These are phyloP conservation scores for Candida sp. DNA, from an alignment of 1,139 yeast genomes.

Conservation along the genomic window DNA sequence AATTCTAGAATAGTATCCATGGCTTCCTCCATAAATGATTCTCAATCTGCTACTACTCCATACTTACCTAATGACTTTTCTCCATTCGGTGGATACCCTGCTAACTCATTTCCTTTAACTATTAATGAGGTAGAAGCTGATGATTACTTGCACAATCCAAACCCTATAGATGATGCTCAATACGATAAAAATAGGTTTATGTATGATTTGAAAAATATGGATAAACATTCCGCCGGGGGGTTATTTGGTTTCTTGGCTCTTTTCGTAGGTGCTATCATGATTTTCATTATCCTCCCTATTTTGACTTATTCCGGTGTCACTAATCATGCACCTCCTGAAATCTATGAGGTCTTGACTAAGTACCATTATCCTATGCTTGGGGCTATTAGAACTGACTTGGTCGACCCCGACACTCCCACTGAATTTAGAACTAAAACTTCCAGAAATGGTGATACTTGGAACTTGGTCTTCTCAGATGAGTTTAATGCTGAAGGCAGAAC, in stretches of 20 bases:
- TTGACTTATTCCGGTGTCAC: constrained; percentile 68
- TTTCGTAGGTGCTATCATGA: constrained; percentile 54
- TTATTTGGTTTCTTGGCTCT: constrained; percentile 55
- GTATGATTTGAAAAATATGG: constrained; percentile 59
- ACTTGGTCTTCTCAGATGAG: constrained; percentile 76
- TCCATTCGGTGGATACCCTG: constrained; percentile 96
- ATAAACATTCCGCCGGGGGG: constrained; percentile 56
- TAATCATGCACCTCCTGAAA: constrained; percentile 21
- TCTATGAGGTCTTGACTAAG: constrained; percentile 45
- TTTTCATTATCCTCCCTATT: constrained; percentile 72
- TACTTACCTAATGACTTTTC: constrained; percentile 36
- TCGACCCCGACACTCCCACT: constrained; percentile 79
- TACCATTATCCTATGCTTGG: constrained; percentile 59
- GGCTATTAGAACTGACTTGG: constrained; percentile 58
- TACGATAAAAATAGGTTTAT: constrained; percentile 63
- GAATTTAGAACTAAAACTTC: constrained; percentile 44
- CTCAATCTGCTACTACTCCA: neutral
- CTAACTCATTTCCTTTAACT: constrained; percentile 77
- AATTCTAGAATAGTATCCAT: neutral
- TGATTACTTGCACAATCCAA: constrained; percentile 91
- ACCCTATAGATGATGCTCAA: constrained; percentile 82
- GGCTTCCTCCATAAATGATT: neutral
- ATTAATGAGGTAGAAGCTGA: constrained; percentile 91
- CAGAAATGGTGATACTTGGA: constrained; percentile 60
- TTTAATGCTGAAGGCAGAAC: constrained; percentile 81